phyloP scores from a whole-genome alignment of 1,139 yeast genomes.

The Zhuliangozyma parablackwelliae region DNA sequence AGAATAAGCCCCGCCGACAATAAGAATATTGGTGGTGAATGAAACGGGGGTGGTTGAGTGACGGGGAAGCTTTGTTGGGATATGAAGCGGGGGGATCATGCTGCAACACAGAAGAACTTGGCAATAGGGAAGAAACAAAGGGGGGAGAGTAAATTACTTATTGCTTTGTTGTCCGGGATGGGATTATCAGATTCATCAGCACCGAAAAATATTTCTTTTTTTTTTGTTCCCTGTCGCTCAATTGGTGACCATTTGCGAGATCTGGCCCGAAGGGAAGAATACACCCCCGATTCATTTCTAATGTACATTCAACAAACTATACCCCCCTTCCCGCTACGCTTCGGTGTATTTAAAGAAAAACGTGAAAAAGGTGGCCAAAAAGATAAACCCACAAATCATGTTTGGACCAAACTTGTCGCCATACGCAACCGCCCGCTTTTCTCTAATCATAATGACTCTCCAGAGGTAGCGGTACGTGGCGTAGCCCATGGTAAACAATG shows the following conservation, averaged over 20 bases:
- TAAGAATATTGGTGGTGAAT: slow-evolving; percentile 30
- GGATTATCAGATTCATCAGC: too few species aligned
- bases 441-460: slow-evolving; percentile 80
- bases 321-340: background rate
- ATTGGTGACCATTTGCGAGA: slow-evolving; percentile 1
- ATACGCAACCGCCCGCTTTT: slow-evolving; percentile 76
- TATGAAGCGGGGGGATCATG: background rate
- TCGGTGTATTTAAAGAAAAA: slow-evolving; percentile 54
- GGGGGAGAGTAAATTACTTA: too few species aligned
- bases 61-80: slow-evolving; percentile 7
- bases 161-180: too few species aligned
- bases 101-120: too few species aligned
- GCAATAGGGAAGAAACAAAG: too few species aligned
- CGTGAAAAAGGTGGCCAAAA: slow-evolving; percentile 67
- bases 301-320: too few species aligned
- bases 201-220: too few species aligned
- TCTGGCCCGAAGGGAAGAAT: background rate
- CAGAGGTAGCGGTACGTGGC: slow-evolving; percentile 73
- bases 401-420: slow-evolving; percentile 90
- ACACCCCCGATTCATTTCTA: too few species aligned
- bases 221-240: background rate
- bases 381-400: slow-evolving; percentile 69
- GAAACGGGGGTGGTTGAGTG: slow-evolving; percentile 5
- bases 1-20: slow-evolving; percentile 53
- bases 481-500: slow-evolving; percentile 68